These are phyloP conservation scores for Linaria vulgaris DNA, from an alignment of 257 asterid species.

Conservation along the genomic window DNA sequence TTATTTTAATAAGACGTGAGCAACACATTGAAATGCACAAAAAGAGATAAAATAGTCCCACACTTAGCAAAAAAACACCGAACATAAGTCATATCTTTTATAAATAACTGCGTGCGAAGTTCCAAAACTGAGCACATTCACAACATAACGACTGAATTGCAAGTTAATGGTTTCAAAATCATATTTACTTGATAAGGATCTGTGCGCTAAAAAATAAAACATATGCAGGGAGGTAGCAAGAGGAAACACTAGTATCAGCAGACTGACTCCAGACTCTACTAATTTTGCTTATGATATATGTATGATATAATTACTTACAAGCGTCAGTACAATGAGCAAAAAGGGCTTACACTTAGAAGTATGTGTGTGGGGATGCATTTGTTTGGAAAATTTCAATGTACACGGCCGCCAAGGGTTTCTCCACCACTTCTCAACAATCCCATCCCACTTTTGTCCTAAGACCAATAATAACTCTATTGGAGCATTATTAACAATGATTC, in stretches of 20 bases:
- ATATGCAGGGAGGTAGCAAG: conserved; percentile 13
- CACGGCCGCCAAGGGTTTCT: conserved; percentile 36
- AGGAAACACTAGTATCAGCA: conserved; percentile 22
- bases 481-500: conserved; percentile 22
- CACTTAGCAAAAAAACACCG: no score
- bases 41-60: neutral
- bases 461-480: conserved; percentile 22
- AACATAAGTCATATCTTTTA: neutral
- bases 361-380: conserved; percentile 43
- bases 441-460: conserved; percentile 25
- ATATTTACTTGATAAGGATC: conserved; percentile 14
- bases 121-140: neutral
- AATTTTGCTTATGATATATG: conserved; percentile 28
- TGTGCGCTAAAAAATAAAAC: conserved; percentile 12
- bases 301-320: conserved; percentile 29
- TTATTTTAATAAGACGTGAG: no score
- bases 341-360: conserved; percentile 52
- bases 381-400: conserved; percentile 43
- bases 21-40: neutral
- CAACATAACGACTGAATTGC: conserved; percentile 1
- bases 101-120: neutral
- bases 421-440: conserved; percentile 36
- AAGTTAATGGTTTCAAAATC: conserved; percentile 17
- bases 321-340: conserved; percentile 36
- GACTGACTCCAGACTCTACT: conserved; percentile 19